Base-by-base conservation (phyloP, 352 stramenopile genomes). In the Pythium rhizo-oryzae region DNA sequence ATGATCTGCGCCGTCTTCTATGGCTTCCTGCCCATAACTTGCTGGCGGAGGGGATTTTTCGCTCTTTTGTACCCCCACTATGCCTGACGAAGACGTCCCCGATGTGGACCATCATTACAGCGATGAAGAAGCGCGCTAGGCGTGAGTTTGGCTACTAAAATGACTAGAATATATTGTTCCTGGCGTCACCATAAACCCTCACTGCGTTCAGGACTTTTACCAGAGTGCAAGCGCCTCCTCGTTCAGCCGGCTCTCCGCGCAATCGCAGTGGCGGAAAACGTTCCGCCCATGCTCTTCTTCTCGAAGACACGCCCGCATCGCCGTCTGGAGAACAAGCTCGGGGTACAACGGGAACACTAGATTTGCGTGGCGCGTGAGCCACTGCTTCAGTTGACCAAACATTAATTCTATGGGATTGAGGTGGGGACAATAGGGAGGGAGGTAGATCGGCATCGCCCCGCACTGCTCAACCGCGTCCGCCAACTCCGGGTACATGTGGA, bases 401-500 rank as follows among this genome's bases (percentile, higher is more conserved):
- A 8, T 49, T 19, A 70, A 16, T 41, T 74, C 67, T 39, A 74
- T 70, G 1, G 61, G 56, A 53, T 74, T 74, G 1, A 74, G 51
- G 1, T 74, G 61, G 3, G 67, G 67, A 19, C 21, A 33, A 43
- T 74, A 67, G 13, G 56, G 67, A 7, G 67, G 55, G 1, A 74
- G 44, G 49, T 63, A 70, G 2, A 70, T 33, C 0, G 67, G 9
- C 21, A 46, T 11, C 4, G 55, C 68, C 8, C 28, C 16, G 46
- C 57, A 44, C 52, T 33, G 19, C 18, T 30, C 53, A 6, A 53
- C 35, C 13, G 59, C 43, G 25, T 54, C 28, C 8, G 63, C 55
- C 1, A 74, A 19, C 25, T 71, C 62, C 7, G 15, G 2, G 21
- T 70, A 75, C 71, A 76, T 72, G 24, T 81, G 71, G n/a, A 77